phyloP scores from a whole-genome alignment of 148 eudicot genomes.

The Salicornia ramosissima region DNA sequence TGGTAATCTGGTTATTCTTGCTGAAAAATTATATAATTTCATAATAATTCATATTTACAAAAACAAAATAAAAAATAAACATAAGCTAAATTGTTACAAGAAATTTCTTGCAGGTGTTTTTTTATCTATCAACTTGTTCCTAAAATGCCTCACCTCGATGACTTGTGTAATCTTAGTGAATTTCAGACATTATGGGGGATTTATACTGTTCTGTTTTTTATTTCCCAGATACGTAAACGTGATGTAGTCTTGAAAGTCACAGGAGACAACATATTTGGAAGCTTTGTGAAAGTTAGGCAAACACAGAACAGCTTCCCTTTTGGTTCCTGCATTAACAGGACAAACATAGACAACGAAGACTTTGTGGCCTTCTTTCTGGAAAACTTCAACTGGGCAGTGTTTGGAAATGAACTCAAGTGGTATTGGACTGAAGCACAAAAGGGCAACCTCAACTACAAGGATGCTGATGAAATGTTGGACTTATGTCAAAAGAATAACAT shows the following conservation, averaged over 20 bases:
- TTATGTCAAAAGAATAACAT: constrained; percentile 60
- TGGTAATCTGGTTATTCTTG: not conserved
- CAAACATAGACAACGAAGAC: constrained; percentile 83
- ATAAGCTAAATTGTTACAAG: not conserved
- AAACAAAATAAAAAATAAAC: too few relatives aligned
- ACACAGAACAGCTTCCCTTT: constrained; percentile 68
- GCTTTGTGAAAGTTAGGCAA: constrained; percentile 58
- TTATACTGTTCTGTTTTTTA: constrained; percentile 3
- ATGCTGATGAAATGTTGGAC: constrained; percentile 73
- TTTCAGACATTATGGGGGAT: not conserved
- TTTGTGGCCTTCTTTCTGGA: constrained; percentile 66
- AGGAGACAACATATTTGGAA: constrained; percentile 33
- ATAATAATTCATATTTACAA: not conserved
- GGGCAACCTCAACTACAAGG: constrained; percentile 74
- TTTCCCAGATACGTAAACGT: constrained; percentile 70
- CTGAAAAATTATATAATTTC: not conserved
- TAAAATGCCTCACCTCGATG: too few relatives aligned
- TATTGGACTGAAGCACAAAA: constrained; percentile 80
- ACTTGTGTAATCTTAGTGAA: not conserved
- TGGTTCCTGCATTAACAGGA: constrained; percentile 66
- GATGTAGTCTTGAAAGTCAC: constrained; percentile 67
- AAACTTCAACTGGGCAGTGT: constrained; percentile 91
- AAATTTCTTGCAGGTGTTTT: too few relatives aligned
- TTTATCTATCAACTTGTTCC: too few relatives aligned
- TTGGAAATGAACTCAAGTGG: constrained; percentile 95